Percentiles rank a stretch among this genome's conserved stretches.
Conservation (phyloP, 1,139 yeast species). For the Citeromyces hawaiiensis region DNA sequence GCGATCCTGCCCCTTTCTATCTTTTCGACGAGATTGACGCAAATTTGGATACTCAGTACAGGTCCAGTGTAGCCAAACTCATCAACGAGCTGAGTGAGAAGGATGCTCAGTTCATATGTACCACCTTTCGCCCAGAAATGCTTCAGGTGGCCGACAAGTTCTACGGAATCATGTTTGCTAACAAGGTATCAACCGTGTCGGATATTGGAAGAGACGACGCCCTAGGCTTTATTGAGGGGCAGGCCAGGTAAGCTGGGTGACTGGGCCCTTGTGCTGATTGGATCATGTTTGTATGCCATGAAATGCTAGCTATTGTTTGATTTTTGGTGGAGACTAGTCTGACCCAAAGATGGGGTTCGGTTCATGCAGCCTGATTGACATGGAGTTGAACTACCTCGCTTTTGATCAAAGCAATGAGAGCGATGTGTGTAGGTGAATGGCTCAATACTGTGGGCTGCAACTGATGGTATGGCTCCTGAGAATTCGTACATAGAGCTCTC, state of each 20-base stretch:
- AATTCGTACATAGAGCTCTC: too few relatives aligned
- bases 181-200: slow-evolving; percentile 70
- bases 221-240: slow-evolving; percentile 66
- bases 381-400: too few relatives aligned
- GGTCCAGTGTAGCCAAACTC: slow-evolving; percentile 77
- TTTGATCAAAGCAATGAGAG: too few relatives aligned
- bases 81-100: slow-evolving; percentile 47
- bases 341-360: too few relatives aligned
- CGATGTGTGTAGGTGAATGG: too few relatives aligned
- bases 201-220: slow-evolving; percentile 68
- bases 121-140: slow-evolving; percentile 93
- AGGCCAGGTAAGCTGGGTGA: slow-evolving; percentile 8
- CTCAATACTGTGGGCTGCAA: too few relatives aligned
- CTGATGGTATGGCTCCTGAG: too few relatives aligned
- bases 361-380: too few relatives aligned
- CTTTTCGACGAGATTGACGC: slow-evolving; percentile 95
- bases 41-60: slow-evolving; percentile 82
- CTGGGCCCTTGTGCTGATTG: slow-evolving; percentile 2
- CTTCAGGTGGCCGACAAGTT: slow-evolving; percentile 75
- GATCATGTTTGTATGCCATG: too few relatives aligned
- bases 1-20: slow-evolving; percentile 96
- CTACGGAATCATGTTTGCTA: slow-evolving; percentile 76
- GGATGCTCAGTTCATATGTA: slow-evolving; percentile 82
- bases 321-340: too few relatives aligned
- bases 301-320: too few relatives aligned